A percentile compares a stretch with the other conserved stretches of the same genome.
phyloP scores from a whole-genome alignment of 768 basidiomycete genomes.

The Tricholoma hemisulphureum region DNA sequence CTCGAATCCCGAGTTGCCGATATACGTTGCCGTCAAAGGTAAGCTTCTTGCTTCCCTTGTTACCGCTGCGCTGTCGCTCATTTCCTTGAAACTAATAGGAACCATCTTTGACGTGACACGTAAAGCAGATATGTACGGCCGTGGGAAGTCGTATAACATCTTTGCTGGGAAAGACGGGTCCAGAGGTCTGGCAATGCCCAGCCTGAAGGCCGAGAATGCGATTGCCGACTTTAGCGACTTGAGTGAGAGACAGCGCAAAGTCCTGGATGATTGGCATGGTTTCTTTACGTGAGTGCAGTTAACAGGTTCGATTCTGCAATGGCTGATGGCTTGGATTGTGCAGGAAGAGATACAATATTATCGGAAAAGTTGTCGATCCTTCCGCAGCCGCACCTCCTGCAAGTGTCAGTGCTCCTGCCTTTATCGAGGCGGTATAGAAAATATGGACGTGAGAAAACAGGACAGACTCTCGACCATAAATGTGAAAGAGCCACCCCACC shows the following conservation, averaged over 20 bases:
- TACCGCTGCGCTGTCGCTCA: neutral
- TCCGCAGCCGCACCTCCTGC: too few relatives aligned
- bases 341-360: too few relatives aligned
- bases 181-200: conserved; percentile 84
- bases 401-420: neutral
- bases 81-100: conserved; percentile 43
- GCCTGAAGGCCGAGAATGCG: conserved; percentile 81
- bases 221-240: conserved; percentile 80
- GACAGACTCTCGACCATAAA: neutral
- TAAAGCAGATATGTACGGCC: conserved; percentile 87
- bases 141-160: conserved; percentile 71
- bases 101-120: conserved; percentile 85
- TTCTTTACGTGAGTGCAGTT: conserved; percentile 94
- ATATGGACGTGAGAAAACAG: neutral
- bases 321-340: too few relatives aligned
- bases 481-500: too few relatives aligned
- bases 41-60: conserved; percentile 5
- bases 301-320: too few relatives aligned
- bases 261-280: conserved; percentile 82
- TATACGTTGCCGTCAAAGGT: conserved; percentile 95
- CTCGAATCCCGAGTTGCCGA: conserved; percentile 56
- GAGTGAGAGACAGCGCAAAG: conserved; percentile 67
- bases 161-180: conserved; percentile 96
- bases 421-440: neutral
- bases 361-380: too few relatives aligned